phyloP scores from a whole-genome alignment of 257 asterid species.

The Solanum habrochaites region DNA sequence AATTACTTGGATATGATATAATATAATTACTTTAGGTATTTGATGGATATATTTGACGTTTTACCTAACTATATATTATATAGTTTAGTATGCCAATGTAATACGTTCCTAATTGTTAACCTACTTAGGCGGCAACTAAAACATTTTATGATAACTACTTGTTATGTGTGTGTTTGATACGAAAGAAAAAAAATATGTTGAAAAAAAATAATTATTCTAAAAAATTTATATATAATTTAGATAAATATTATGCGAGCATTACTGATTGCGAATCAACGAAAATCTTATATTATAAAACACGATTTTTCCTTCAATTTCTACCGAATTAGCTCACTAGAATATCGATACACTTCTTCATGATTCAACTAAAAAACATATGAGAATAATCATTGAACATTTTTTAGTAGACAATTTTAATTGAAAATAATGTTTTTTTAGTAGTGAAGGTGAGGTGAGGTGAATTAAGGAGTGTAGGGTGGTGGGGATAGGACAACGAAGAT shows the following conservation, averaged over 20 bases:
- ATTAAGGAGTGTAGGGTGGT: background rate
- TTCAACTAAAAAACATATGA: too few relatives aligned
- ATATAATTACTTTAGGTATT: background rate
- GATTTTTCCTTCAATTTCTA: too few relatives aligned
- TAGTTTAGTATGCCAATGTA: background rate
- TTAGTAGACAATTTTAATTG: too few relatives aligned
- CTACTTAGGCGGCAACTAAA: background rate
- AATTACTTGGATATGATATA: background rate
- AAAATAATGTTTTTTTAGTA: too few relatives aligned
- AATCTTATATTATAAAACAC: too few relatives aligned
- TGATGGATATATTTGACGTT: constrained; percentile 11
- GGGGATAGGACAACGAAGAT: background rate
- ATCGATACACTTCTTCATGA: too few relatives aligned
- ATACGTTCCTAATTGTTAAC: background rate
- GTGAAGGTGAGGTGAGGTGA: background rate
- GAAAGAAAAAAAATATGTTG: background rate
- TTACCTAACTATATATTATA: constrained; percentile 15
- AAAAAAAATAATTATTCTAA: background rate
- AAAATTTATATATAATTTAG: background rate
- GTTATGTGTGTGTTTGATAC: background rate
- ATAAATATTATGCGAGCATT: background rate
- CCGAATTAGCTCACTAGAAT: too few relatives aligned
- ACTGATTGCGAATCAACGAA: accelerated
- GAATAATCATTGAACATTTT: too few relatives aligned
- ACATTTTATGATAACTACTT: background rate